Evolutionary conservation across 345 rosid species (phyloP).

Genomic region (Hibiscus mutabilis): DNA sequence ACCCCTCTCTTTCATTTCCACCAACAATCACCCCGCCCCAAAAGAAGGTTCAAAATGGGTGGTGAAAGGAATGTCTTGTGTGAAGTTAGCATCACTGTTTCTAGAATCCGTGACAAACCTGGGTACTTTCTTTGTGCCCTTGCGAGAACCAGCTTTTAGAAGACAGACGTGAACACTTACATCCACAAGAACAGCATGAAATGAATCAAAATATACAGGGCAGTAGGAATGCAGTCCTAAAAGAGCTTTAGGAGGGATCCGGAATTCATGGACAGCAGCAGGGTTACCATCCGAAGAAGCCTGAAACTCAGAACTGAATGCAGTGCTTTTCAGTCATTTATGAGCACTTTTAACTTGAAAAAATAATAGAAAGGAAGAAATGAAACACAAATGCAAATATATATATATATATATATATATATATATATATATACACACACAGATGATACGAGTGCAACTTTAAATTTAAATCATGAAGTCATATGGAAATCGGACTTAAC

Average conservation of each 20-base stretch:
- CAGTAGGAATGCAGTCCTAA: conserved; percentile 88
- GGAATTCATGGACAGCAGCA: conserved; percentile 78
- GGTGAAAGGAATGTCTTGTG: not conserved
- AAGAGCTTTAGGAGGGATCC: conserved; percentile 94
- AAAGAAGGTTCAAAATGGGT: conserved; percentile 2
- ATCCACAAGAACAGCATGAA: conserved; percentile 81
- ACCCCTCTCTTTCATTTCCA: not conserved
- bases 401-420: too few relatives aligned
- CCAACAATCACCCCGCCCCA: not conserved
- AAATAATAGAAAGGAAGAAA: not conserved
- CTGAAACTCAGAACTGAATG: conserved; percentile 44
- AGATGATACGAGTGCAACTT: not conserved
- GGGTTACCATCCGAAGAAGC: conserved; percentile 49
- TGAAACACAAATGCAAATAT: not conserved
- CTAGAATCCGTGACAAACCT: conserved; percentile 49
- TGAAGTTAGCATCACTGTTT: not conserved
- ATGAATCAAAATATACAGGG: conserved; percentile 84
- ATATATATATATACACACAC: too few relatives aligned
- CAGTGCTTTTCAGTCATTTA: conserved; percentile 7
- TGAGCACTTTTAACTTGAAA: not conserved
- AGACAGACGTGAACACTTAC: conserved; percentile 68
- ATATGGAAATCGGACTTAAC: not conserved
- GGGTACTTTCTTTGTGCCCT: conserved; percentile 32
- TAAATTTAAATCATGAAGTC: not conserved
- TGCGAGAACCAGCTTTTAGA: conserved; percentile 48